Percentiles rank a stretch among this genome's conserved stretches.
Conservation (phyloP, 192 early-diverging fungal genomes). For the Pilaira anomala region DNA sequence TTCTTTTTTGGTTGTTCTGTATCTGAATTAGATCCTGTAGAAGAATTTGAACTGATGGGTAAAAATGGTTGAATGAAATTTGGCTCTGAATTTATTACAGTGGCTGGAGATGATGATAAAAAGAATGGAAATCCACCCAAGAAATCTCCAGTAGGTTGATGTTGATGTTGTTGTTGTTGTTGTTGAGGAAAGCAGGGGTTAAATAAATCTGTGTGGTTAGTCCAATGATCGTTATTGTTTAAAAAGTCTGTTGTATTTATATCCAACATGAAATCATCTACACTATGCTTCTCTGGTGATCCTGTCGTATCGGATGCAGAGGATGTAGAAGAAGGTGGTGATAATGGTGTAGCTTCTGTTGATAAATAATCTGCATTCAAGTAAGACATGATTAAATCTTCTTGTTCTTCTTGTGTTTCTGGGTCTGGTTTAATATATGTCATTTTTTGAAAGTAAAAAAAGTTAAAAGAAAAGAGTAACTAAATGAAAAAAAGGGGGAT, state of each 20-base stretch:
- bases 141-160: not conserved
- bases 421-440: constrained; percentile 3
- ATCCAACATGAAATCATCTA: not conserved
- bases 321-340: not conserved
- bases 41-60: not conserved
- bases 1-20: constrained; percentile 30
- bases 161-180: too few relatives aligned
- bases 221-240: not conserved
- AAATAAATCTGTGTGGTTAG: not conserved
- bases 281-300: not conserved
- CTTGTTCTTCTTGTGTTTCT: constrained; percentile 20
- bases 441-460: not conserved
- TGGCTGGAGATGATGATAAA: not conserved
- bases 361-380: constrained; percentile 31
- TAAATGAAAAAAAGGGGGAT: not conserved
- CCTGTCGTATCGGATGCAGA: not conserved
- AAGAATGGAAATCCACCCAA: not conserved
- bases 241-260: not conserved
- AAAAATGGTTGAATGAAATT: not conserved
- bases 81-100: not conserved
- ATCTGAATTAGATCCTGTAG: constrained; percentile 19
- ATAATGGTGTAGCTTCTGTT: not conserved
- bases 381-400: constrained; percentile 32
- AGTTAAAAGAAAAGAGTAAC: not conserved
- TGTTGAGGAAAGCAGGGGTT: not conserved